phyloP scores from a whole-genome alignment of 306 rosid genomes.

The Corylus avellana region DNA sequence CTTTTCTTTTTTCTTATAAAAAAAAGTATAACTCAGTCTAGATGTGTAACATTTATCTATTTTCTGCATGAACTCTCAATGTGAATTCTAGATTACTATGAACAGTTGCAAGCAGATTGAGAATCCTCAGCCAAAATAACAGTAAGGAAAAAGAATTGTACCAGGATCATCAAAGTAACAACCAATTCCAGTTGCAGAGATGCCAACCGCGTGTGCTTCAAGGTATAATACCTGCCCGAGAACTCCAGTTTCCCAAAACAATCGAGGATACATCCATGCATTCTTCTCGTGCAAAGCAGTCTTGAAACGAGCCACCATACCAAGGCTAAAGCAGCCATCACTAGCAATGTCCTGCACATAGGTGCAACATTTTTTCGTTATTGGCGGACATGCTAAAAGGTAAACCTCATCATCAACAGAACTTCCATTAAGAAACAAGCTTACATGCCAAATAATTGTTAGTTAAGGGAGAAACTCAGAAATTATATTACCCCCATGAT shows the following conservation, averaged over 20 bases:
- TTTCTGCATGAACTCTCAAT: neutral
- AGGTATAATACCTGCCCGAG: slow-evolving; percentile 95
- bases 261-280: slow-evolving; percentile 84
- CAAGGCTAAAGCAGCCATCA: slow-evolving; percentile 96
- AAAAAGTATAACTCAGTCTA: neutral
- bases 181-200: slow-evolving; percentile 98
- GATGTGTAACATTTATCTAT: neutral
- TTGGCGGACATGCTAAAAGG: slow-evolving; percentile 10
- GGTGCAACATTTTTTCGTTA: slow-evolving; percentile 11
- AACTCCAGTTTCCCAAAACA: slow-evolving; percentile 99
- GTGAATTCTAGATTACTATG: neutral
- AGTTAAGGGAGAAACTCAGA: neutral
- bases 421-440: slow-evolving; percentile 16
- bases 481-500: no score
- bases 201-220: slow-evolving; percentile 84
- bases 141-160: slow-evolving; percentile 32
- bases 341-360: slow-evolving; percentile 80
- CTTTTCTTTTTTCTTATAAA: no score
- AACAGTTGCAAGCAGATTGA: slow-evolving; percentile 12
- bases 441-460: neutral
- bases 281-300: slow-evolving; percentile 58
- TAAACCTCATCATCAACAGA: neutral
- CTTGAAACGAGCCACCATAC: slow-evolving; percentile 83
- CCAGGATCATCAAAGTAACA: slow-evolving; percentile 96
- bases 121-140: slow-evolving; percentile 15